phyloP scores from a whole-genome alignment of 2,329 filamentous ascomycete species.

The Akanthomyces uredinophilus region DNA sequence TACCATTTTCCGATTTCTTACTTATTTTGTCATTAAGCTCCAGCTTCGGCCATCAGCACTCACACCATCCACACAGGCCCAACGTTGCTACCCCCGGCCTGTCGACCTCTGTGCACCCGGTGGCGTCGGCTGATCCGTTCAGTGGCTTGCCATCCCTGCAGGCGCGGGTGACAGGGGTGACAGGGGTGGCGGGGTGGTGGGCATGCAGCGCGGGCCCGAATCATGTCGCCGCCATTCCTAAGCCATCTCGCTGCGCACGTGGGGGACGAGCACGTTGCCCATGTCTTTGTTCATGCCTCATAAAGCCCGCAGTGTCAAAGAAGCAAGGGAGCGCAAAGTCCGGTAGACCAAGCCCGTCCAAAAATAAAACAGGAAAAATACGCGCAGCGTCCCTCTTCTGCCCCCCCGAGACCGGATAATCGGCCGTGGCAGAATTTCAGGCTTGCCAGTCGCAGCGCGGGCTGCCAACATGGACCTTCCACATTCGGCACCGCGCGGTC shows the following conservation, averaged over 20 bases:
- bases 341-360: background rate
- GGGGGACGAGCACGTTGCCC: background rate
- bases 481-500: background rate
- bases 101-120: background rate
- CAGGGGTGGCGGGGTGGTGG: background rate
- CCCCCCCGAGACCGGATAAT: background rate
- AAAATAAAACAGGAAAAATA: background rate
- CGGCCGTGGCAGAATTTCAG: too few species aligned
- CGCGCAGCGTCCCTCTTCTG: background rate
- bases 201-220: background rate
- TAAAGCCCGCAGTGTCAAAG: background rate
- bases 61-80: background rate
- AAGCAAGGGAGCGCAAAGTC: background rate
- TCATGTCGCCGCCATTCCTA: slow-evolving; percentile 12
- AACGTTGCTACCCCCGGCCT: background rate
- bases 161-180: too few species aligned
- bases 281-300: background rate
- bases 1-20: too few species aligned
- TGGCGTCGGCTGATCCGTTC: slow-evolving; percentile 12
- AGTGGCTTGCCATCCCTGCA: background rate
- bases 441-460: too few species aligned
- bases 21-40: background rate
- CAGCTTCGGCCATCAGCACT: background rate
- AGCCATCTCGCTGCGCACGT: slow-evolving; percentile 7
- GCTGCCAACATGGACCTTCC: background rate